phyloP scores from a whole-genome alignment of 768 basidiomycete species.

The Suillus variegatus region DNA sequence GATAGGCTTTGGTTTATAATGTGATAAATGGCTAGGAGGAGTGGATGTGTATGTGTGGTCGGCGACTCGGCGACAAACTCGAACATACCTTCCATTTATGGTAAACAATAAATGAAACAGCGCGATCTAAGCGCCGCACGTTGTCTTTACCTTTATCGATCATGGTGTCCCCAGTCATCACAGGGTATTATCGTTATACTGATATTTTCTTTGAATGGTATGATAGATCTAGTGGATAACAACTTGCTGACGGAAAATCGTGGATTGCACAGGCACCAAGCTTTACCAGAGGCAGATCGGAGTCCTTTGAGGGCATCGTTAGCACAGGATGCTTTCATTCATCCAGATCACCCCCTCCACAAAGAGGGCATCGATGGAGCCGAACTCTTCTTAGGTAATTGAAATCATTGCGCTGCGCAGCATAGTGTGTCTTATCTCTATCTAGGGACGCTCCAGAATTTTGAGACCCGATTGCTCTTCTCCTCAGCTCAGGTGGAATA shows the following conservation, averaged over 20 bases:
- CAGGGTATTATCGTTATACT: slow-evolving; percentile 81
- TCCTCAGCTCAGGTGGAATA: slow-evolving; percentile 87
- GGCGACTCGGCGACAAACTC: not conserved
- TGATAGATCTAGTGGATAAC: slow-evolving; percentile 9
- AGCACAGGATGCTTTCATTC: slow-evolving; percentile 69
- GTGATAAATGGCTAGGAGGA: slow-evolving; percentile 5
- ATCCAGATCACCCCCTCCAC: slow-evolving; percentile 73
- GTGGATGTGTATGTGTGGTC: not conserved
- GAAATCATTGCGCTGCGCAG: not conserved
- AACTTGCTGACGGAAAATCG: not conserved
- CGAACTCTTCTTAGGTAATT: slow-evolving; percentile 68
- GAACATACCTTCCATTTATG: slow-evolving; percentile 3
- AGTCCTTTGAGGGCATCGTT: slow-evolving; percentile 69
- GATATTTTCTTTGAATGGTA: slow-evolving; percentile 87
- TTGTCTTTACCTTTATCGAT: slow-evolving; percentile 14
- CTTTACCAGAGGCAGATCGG: slow-evolving; percentile 58
- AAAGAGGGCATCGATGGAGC: slow-evolving; percentile 63
- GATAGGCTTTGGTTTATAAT: not conserved
- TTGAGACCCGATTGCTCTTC: slow-evolving; percentile 78
- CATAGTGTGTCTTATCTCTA: not conserved
- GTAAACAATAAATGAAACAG: not conserved
- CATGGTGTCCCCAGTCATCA: slow-evolving; percentile 47
- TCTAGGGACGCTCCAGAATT: slow-evolving; percentile 65
- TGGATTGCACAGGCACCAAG: slow-evolving; percentile 48
- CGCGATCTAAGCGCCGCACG: not conserved